Conservation (phyloP, 108 stramenopile genomes). For the Aurantiochytrium sp. region DNA sequence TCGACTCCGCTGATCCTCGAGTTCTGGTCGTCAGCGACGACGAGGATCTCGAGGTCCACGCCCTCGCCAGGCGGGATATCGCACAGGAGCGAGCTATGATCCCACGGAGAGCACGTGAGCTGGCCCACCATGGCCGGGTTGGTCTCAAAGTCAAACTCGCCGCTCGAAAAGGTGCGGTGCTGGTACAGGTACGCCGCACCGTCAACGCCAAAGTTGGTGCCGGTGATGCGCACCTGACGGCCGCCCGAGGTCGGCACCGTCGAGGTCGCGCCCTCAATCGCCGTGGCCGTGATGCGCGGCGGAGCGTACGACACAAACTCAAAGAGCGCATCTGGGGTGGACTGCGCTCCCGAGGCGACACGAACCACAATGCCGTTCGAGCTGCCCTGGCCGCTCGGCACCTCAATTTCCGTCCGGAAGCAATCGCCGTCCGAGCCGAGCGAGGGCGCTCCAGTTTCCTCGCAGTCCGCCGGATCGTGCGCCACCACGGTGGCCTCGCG, state of each 20-base stretch:
- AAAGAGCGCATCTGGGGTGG: neutral
- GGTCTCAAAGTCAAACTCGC: neutral
- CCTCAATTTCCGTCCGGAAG: neutral
- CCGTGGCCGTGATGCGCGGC: neutral
- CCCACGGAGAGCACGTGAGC: neutral
- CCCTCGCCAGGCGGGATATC: conserved; percentile 14
- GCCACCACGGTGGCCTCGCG: neutral
- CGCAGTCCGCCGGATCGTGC: neutral
- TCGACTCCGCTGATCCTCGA: neutral
- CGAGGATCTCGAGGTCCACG: neutral
- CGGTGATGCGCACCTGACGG: neutral
- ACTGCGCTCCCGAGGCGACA: neutral
- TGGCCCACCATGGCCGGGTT: neutral
- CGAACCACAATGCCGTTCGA: neutral
- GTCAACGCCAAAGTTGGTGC: conserved; percentile 26
- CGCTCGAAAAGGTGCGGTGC: neutral
- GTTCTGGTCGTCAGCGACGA: conserved; percentile 29
- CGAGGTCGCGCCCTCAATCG: neutral
- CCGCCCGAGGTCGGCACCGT: neutral
- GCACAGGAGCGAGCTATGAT: neutral
- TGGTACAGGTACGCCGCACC: neutral
- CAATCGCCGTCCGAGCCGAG: neutral
- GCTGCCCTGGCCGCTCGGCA: neutral
- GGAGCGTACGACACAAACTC: neutral
- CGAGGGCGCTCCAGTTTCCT: neutral